phyloP scores from a whole-genome alignment of 306 rosid genomes.

The Oemleria cerasiformis region DNA sequence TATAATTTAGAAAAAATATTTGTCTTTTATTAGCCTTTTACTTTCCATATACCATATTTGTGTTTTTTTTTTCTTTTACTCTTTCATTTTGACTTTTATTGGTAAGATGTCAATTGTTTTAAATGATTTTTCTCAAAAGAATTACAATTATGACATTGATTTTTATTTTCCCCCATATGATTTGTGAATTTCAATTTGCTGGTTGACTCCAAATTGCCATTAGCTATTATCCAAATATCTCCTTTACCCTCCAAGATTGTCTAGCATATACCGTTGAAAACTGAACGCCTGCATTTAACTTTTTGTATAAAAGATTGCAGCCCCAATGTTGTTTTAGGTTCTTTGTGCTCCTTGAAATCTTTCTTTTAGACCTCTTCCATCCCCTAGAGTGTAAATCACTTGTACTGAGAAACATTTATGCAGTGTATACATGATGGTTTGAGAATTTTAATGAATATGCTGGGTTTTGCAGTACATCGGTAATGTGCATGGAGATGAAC shows the following conservation, averaged over 20 bases:
- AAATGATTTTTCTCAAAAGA: not conserved
- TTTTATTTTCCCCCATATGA: not conserved
- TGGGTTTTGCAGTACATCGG: conserved; percentile 82
- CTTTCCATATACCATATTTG: not conserved
- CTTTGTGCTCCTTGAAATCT: conserved; percentile 6
- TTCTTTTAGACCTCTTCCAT: conserved; percentile 6
- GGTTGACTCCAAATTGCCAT: too few relatives aligned
- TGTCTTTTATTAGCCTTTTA: not conserved
- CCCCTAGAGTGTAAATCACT: conserved; percentile 10
- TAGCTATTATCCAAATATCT: not conserved
- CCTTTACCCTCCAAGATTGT: not conserved
- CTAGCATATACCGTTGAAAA: not conserved
- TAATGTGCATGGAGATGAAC: conserved; percentile 96
- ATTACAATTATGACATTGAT: not conserved
- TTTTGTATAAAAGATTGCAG: not conserved
- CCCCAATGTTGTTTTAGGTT: not conserved
- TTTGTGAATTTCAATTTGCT: not conserved
- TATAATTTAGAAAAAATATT: not conserved
- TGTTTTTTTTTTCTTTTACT: too few relatives aligned
- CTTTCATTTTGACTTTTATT: not conserved
- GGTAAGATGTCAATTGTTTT: not conserved
- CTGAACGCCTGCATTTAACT: not conserved
- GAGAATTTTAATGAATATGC: conserved; percentile 25
- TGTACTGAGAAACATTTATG: not conserved
- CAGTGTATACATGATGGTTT: conserved; percentile 15